Conservation (phyloP, 1,284 basidiomycete species). For the Austroboletus niveus region DNA sequence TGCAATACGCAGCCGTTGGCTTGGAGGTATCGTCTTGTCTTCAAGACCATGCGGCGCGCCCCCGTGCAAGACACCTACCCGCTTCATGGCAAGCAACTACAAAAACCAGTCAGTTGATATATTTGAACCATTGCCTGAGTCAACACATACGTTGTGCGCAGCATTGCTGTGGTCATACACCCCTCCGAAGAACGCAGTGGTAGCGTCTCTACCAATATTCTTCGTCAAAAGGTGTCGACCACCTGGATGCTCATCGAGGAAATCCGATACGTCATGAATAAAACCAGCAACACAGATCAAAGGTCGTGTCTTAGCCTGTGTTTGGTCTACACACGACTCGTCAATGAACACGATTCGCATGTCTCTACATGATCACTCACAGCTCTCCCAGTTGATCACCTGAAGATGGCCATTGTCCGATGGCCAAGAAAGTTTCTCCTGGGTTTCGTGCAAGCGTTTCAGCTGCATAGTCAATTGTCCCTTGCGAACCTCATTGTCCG, state of each 20-base stretch:
- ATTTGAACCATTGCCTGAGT: neutral
- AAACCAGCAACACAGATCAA: conserved; percentile 84
- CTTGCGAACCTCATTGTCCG: conserved; percentile 91
- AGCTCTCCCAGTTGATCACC: conserved; percentile 84
- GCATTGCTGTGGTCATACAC: conserved; percentile 94
- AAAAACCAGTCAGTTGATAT: conserved; percentile 16
- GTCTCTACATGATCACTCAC: conserved; percentile 42
- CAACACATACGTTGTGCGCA: conserved; percentile 70
- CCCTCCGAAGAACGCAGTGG: conserved; percentile 92
- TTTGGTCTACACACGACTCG: conserved; percentile 50
- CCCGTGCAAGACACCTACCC: conserved; percentile 83
- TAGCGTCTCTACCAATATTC: conserved; percentile 80
- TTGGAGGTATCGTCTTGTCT: conserved; percentile 61
- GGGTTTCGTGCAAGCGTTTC: conserved; percentile 73
- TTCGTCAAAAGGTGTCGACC: conserved; percentile 67
- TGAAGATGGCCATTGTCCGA: conserved; percentile 74
- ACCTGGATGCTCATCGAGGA: conserved; percentile 89
- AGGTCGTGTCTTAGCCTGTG: conserved; percentile 73
- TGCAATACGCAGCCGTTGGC: conserved; percentile 67
- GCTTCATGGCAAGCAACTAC: conserved; percentile 82
- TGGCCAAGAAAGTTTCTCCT: conserved; percentile 78
- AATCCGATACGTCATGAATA: conserved; percentile 87
- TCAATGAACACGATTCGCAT: conserved; percentile 8
- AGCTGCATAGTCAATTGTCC: conserved; percentile 93
- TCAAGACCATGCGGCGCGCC: conserved; percentile 65